Base-by-base conservation (phyloP, 352 stramenopile species). In the Phytophthora meadii region DNA sequence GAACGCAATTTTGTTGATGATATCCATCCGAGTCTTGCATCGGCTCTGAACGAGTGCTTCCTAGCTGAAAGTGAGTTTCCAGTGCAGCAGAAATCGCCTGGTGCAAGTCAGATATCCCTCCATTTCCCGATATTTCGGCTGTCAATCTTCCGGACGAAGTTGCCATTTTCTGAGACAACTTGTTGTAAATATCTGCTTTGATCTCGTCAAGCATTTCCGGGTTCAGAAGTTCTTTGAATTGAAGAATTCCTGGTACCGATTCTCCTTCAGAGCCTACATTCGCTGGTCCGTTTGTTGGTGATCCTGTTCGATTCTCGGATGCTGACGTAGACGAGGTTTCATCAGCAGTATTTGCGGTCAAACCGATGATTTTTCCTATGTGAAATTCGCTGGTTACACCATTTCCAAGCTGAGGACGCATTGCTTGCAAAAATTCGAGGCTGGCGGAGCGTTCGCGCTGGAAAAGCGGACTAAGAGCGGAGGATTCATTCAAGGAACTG, bases 151-250 rank as follows among this genome's bases (percentile, higher is more conserved):
- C 45, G 5, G 52, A 41, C n/a, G 58, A 54, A 15, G 48, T 45
- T 3, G 57, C 57, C 9, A 88, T 50, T 48, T 89, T 76, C 9
- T 58, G 64, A 11, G 76, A 82, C 2, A 92, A 54, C 22, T 84
- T 82, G 8, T 79, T 70, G 48, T 78, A 86, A 36, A 90, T 82
- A 11, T 90, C 81, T 10, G 80, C 72, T 65, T 89, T 90, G 44
- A 92, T 83, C 12, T 78, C 59, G 17, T 88, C 77, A 1, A 92
- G 52, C 49, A 88, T 73, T 25, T 83, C 66, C 0, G 68, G 41
- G 12, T 72, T 89, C 25, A 88, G 47, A 0, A 89, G 52, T 25
- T 89, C 80, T 28, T 87, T 88, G 28, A 79, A 82, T 0, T 78
- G 72, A 24, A 84, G 32, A n/a, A 80, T 77, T 9, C 62, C 54